Conservation (phyloP, 1,284 basidiomycete species). For the Nidula niveotomentosa region DNA sequence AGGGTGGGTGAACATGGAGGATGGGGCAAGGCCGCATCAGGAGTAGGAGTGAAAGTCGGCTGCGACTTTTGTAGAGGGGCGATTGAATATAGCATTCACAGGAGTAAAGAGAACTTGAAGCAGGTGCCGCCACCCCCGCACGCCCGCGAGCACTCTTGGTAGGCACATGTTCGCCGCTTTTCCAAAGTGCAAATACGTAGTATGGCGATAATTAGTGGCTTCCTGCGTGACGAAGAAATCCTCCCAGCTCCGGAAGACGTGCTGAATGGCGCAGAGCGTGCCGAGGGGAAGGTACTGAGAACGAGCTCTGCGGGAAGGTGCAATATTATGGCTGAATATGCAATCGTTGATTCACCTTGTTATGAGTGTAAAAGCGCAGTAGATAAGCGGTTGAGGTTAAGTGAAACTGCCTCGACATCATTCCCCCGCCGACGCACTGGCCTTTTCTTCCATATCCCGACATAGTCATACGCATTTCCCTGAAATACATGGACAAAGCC, state of each 20-base stretch:
- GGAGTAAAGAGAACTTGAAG: background rate
- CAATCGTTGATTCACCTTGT: no score
- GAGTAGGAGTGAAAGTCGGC: conserved; percentile 40
- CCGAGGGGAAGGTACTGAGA: conserved; percentile 44
- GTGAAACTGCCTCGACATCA: no score
- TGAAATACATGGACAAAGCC: no score
- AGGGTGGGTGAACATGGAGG: conserved; percentile 26
- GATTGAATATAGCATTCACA: background rate
- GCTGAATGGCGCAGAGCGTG: conserved; percentile 30
- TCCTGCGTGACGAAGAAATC: conserved; percentile 45
- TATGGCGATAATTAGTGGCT: conserved; percentile 47
- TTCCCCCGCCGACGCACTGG: no score
- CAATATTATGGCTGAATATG: background rate
- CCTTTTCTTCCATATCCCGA: no score
- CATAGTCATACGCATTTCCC: no score
- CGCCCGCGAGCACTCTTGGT: conserved; percentile 26
- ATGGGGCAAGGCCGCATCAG: conserved; percentile 53
- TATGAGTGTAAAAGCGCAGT: no score
- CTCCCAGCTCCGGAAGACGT: conserved; percentile 43
- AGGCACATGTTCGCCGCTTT: conserved; percentile 24
- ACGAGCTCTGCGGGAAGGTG: conserved; percentile 49
- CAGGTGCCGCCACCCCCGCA: conserved; percentile 51
- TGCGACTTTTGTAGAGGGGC: conserved; percentile 36
- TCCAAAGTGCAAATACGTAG: conserved; percentile 42
- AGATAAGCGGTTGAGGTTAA: no score